Percentiles rank a stretch among this genome's conserved stretches.
Evolutionary conservation across 2,329 filamentous ascomycete genomes (phyloP).

Genomic region (Grosmannia huntii): DNA sequence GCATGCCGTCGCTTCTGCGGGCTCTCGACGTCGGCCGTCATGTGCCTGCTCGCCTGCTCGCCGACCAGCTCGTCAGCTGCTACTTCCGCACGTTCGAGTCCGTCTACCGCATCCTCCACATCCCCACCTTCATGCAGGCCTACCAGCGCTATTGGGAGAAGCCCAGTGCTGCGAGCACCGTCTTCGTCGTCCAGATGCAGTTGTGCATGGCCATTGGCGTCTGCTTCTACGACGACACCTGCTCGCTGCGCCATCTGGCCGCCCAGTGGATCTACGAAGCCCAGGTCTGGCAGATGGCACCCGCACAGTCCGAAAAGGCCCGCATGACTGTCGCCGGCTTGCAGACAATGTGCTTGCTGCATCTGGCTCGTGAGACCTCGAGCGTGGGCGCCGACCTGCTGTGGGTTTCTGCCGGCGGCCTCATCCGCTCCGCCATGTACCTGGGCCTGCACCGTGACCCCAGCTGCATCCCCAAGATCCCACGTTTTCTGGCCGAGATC

Average conservation of each 20-base stretch:
- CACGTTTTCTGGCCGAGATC: conserved; percentile 28
- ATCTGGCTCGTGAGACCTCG: conserved; percentile 32
- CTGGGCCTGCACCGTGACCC: conserved; percentile 41
- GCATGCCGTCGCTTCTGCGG: conserved; percentile 13
- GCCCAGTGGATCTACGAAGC: conserved; percentile 40
- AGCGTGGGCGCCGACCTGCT: conserved; percentile 30
- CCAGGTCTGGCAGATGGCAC: conserved; percentile 33
- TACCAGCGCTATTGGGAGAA: conserved; percentile 38
- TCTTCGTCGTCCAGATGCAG: conserved; percentile 40
- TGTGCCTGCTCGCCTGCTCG: conserved; percentile 25
- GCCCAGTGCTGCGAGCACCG: conserved; percentile 23
- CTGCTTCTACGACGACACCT: conserved; percentile 31
- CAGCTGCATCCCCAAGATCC: conserved; percentile 20
- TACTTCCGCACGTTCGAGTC: conserved; percentile 46
- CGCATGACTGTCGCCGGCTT: conserved; percentile 34
- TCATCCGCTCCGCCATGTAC: conserved; percentile 32
- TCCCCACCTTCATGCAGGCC: conserved; percentile 41
- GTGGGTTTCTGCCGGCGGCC: conserved; percentile 32
- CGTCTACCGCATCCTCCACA: conserved; percentile 42
- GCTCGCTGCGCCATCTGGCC: conserved; percentile 28
- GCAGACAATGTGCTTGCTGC: conserved; percentile 39
- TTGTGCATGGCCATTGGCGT: conserved; percentile 39
- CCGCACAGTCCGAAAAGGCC: conserved; percentile 29
- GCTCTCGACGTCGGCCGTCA: conserved; percentile 24
- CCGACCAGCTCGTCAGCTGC: conserved; percentile 36